phyloP scores from a whole-genome alignment of 2,329 filamentous ascomycete genomes.

The Ceratocystis huliohia region DNA sequence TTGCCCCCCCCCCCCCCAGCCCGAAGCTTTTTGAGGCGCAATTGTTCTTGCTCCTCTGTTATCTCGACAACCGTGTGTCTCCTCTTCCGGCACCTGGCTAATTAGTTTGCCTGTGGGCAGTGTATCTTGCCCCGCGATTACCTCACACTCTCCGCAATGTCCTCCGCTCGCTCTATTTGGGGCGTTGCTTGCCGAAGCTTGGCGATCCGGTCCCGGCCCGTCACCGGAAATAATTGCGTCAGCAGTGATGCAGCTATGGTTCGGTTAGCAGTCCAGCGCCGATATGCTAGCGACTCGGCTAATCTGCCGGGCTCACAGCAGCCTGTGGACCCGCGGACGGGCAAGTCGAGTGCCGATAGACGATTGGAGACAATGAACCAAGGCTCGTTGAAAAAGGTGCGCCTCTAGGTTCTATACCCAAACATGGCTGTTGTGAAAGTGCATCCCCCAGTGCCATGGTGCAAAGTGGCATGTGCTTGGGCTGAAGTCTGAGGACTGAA shows the following conservation, averaged over 20 bases:
- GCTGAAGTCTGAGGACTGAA: background rate
- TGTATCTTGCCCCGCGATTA: background rate
- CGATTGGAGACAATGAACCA: constrained; percentile 27
- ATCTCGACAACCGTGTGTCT: background rate
- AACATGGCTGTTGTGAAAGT: background rate
- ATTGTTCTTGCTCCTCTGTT: background rate
- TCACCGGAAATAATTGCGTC: constrained; percentile 19
- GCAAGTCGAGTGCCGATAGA: constrained; percentile 31
- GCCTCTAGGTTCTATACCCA: background rate
- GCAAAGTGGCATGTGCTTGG: background rate
- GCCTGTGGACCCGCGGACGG: constrained; percentile 28
- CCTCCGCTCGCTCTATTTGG: constrained; percentile 41
- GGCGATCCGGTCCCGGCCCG: constrained; percentile 30
- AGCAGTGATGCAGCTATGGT: constrained; percentile 24
- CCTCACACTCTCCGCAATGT: constrained; percentile 32
- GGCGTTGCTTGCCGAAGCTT: constrained; percentile 33
- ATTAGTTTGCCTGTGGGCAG: background rate
- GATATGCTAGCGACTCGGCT: constrained; percentile 25
- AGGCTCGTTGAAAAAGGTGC: constrained; percentile 19
- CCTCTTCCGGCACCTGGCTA: background rate
- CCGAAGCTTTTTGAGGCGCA: background rate
- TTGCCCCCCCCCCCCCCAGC: too few species aligned
- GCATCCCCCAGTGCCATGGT: too few species aligned
- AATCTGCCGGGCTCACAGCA: constrained; percentile 9
- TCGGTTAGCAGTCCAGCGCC: constrained; percentile 23